Evolutionary conservation across 208 protist species (phyloP), one percentile per base, ranked within the genome.

Genomic region (Angomonas ambiguus): DNA sequence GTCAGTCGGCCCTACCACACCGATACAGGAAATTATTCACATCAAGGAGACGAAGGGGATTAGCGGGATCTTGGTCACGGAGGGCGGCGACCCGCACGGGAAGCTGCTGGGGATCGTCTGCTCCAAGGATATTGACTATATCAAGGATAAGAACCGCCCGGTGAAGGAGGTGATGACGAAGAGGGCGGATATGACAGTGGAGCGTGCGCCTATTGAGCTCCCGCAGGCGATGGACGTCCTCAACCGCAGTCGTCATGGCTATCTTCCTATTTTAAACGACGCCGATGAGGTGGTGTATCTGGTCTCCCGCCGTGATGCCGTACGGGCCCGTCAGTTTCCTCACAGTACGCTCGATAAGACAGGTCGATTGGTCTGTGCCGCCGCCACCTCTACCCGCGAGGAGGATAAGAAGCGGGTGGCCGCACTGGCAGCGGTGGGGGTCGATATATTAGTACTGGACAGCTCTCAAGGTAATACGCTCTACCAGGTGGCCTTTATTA

Each of bases 71-170:
- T 91, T 98, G 16, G 95, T 99, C 33, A 99, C 97, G 4, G 94
- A 98, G 34, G 88, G 80, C 56, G 98, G 97, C 49, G 72, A 86
- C 60, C 91, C 97, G 55, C 82, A 96, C 67, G 88, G 92, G 31
- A 94, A 97, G 77, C 82, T 99, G 6, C 72, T 99, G 20, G 97
- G 97, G 56, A 98, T 99, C 18, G 95, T 99, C 28, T 98, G 96
- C 67, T 85, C 84, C 20, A 96, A 98, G 69, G 98, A 99, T 72
- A 93, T 98, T 57, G 97, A 98, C 84, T 99, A 98, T 74, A 79
- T 99, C 28, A 88, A 95, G 68, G 88, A 98, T 75, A 76, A 81
- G 61, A 69, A 58, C 18, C 81, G 75, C 1, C 76, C 74, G 0
- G 79, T 98, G 1, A 65, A 69, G 20, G 80, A 94, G 45, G 85